Percentiles rank a stretch among this genome's conserved stretches.
Evolutionary conservation across 768 basidiomycete species (phyloP).

Genomic region (Amanita polypyramis): DNA sequence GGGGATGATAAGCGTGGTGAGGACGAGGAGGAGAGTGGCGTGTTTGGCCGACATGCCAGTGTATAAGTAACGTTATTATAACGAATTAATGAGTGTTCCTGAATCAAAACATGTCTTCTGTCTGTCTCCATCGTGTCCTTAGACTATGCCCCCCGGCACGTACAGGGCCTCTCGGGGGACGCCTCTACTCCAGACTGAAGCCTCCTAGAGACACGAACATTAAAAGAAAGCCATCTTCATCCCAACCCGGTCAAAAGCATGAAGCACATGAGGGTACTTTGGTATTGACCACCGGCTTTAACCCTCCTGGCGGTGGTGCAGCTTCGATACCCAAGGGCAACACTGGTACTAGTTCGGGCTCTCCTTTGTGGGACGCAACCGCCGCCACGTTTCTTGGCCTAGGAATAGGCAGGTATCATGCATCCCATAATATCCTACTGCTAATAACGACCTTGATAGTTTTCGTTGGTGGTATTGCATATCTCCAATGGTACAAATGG

Average conservation of each 20-base stretch:
- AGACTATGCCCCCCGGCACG: neutral
- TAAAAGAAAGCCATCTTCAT: constrained; percentile 6
- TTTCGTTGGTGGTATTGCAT: constrained; percentile 62
- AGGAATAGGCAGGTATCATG: constrained; percentile 35
- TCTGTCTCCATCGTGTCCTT: no score
- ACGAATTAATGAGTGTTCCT: no score
- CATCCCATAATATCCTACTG: neutral
- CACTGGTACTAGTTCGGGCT: constrained; percentile 26
- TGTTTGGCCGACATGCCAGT: neutral
- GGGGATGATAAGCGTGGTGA: neutral
- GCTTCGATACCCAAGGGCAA: constrained; percentile 21
- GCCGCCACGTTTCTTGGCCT: constrained; percentile 54
- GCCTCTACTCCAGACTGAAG: constrained; percentile 6
- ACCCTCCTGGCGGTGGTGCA: constrained; percentile 26
- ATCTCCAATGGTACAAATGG: constrained; percentile 73
- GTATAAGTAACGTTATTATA: no score
- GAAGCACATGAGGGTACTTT: constrained; percentile 33
- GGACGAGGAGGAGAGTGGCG: neutral
- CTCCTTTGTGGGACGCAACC: constrained; percentile 41
- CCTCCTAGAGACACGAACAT: constrained; percentile 8
- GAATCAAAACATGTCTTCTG: no score
- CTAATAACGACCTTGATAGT: constrained; percentile 24
- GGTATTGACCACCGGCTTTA: constrained; percentile 28
- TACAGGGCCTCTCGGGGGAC: neutral
- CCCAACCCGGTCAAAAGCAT: constrained; percentile 18